Base-by-base conservation (phyloP, 176 grass and related monocot species). In the Musa acuminata region DNA sequence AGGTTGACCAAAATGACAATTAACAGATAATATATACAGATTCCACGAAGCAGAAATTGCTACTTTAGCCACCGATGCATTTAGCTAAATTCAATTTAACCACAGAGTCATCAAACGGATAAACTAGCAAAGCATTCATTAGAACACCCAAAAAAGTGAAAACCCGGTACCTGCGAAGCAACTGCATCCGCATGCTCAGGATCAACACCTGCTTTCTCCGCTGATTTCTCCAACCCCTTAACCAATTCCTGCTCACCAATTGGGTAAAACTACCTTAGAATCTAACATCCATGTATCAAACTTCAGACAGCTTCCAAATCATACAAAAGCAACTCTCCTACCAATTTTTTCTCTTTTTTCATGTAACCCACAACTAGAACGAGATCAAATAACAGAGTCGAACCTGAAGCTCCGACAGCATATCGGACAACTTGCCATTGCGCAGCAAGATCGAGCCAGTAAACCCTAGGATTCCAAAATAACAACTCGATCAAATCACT, bases 381-480 rank as follows among this genome's bases (percentile, higher is more conserved):
- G 53, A 52, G 14, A 52, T 11, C 10, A 54, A 53, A 65, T 22
- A 3, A 12, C 53, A 9, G 20, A 23, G 58, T 81, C 72, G 71
- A 76, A 98, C 94, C 88, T 94, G 95, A 13, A 99, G 79, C 77
- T 99, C 95, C 8, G 77, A 81, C 20, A 99, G 75, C 58, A 99
- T 86, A 78, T 99, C 90, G 48, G 95, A 78, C 65, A 94, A 79
- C 29, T 83, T 87, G 54, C 91, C 91, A 48, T 94, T 94, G 71
- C 90, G 87, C 66, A 99, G 69, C 68, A 89, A 80, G 75, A 99
- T 79, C 72, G 95, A 84, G 10, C 90, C 88, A 59, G 90, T 83
- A 29, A 88, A 78, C 17, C 82, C 86, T 87, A n/a, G n/a, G 23
- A 50, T 13, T 21, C 26, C 74, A 59, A 78, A 72, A 50, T 48